A percentile compares a stretch with the other conserved stretches of the same genome.
phyloP scores from a whole-genome alignment of 163 green algal species.

The Scenedesmus sp. region DNA sequence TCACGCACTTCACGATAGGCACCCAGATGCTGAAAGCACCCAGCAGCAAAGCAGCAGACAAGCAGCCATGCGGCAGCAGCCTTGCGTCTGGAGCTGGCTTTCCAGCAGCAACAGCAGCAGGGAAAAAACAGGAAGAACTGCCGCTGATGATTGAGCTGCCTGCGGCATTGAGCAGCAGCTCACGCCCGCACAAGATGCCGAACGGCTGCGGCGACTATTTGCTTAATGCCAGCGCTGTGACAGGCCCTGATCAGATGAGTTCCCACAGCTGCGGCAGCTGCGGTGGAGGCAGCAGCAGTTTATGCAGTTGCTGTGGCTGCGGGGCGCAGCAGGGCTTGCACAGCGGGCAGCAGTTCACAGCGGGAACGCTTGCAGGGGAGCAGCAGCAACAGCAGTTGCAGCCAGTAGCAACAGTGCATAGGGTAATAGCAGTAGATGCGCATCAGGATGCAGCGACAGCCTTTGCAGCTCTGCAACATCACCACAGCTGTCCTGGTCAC shows the following conservation, averaged over 20 bases:
- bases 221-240: background rate
- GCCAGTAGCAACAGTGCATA: background rate
- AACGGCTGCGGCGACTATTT: background rate
- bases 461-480: background rate
- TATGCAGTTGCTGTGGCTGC: no score
- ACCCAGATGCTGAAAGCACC: constrained; percentile 23
- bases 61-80: background rate
- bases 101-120: constrained; percentile 16
- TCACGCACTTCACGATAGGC: constrained; percentile 54
- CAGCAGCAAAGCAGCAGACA: background rate
- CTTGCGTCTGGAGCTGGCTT: background rate
- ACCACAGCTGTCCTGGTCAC: background rate
- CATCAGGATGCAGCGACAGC: background rate
- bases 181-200: background rate
- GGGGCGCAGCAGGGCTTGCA: background rate
- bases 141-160: background rate
- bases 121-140: background rate
- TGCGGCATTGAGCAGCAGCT: background rate
- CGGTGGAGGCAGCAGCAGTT: background rate
- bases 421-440: background rate
- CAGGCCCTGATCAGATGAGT: no score
- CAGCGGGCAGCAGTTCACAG: background rate
- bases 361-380: background rate
- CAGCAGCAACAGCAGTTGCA: background rate
- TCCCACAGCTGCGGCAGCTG: background rate